phyloP scores from a whole-genome alignment of 2,329 filamentous ascomycete genomes.

The Pseudogymnoascus destructans region DNA sequence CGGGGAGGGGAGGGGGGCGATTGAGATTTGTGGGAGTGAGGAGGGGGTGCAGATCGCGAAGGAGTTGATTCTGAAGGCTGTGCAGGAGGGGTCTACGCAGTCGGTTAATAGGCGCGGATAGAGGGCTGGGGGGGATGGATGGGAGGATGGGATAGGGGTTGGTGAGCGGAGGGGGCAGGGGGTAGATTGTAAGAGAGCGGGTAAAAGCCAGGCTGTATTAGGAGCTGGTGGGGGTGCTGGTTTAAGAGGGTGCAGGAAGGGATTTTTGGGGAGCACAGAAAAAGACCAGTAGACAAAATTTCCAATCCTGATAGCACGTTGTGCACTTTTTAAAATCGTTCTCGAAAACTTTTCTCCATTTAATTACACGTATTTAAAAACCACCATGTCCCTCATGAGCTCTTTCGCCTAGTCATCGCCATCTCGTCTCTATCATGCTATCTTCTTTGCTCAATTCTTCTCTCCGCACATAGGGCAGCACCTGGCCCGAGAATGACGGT shows the following conservation, averaged over 20 bases:
- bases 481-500: slow-evolving; percentile 8
- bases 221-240: not conserved
- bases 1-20: slow-evolving; percentile 63
- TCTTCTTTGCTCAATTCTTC: no score
- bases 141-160: not conserved
- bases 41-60: slow-evolving; percentile 78
- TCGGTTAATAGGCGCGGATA: slow-evolving; percentile 6
- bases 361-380: not conserved
- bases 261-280: not conserved
- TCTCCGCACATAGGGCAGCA: not conserved
- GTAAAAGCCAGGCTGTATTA: not conserved
- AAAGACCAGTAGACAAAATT: slow-evolving; percentile 1
- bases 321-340: not conserved
- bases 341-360: not conserved
- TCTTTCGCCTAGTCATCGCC: no score
- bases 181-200: slow-evolving; percentile 1
- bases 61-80: slow-evolving; percentile 75
- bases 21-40: slow-evolving; percentile 71
- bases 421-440: no score
- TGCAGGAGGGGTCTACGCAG: slow-evolving; percentile 41
- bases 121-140: not conserved
- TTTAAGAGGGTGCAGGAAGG: not conserved
- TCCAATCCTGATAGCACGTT: not conserved
- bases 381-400: no score
- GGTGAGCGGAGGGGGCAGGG: not conserved